Base-by-base conservation (phyloP, 129 eudicot species). In the Ambrosia artemisiifolia region DNA sequence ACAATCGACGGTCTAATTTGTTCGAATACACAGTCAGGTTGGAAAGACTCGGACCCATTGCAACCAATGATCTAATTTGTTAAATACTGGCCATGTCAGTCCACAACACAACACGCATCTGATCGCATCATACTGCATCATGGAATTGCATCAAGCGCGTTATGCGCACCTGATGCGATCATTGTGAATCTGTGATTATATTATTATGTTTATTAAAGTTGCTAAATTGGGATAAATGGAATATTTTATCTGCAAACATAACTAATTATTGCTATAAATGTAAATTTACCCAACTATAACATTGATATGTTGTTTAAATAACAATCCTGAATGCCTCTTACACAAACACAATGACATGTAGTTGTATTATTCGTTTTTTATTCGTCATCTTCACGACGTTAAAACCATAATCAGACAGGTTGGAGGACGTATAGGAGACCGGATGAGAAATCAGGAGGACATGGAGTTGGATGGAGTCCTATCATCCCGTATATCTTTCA, bases 391-490 rank as follows among this genome's bases (percentile, higher is more conserved):
- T 82, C 38, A 78, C 67, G 53, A 71, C 55, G 73, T 72, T 70
- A 77, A 62, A 71, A 70, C 78, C 72, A 43, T 85, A 87, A 75
- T 84, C 96, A 95, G 99, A 85, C 94, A 95, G 99, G 99, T 88
- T 95, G 99, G 99, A 95, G 99, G 88, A 90, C 91, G 60, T 95
- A 95, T 69, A 88, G 80, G 50, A 88, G 99, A 75, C 99, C 99
- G 11, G 99, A 90, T 65, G 97, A 95, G 71, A 95, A 95, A 78
- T 95, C 99, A 11, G 99, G 99, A 50, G 99, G 99, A 12, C 99
- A 95, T 71, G 99, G 99, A 28, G 97, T 95, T 38, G 99, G 99
- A 0, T 95, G 99, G 99, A 95, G 99, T 78, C 99, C 99, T 7
- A 95, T 95, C 43, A 86, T 86, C 47, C 99, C 99, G 3, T 95